phyloP scores from a whole-genome alignment of 495 filamentous ascomycete species.

The Trichoderma reesei region DNA sequence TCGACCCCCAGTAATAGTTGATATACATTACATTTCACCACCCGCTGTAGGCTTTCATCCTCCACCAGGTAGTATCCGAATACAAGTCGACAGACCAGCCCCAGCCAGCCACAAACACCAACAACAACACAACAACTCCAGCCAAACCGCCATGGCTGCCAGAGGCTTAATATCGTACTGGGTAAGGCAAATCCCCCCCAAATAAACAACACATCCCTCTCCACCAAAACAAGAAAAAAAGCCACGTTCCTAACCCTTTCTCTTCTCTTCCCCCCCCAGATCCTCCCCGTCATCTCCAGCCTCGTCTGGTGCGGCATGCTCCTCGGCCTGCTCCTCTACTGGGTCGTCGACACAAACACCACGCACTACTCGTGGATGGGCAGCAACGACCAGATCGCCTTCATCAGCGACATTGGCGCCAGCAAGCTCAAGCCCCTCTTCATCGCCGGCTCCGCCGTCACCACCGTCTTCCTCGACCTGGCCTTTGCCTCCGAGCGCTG shows the following conservation, averaged over 20 bases:
- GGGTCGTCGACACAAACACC: slow-evolving; percentile 49
- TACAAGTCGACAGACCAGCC: background rate
- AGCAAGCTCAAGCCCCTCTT: slow-evolving; percentile 71
- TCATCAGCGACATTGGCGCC: slow-evolving; percentile 75
- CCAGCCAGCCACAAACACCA: background rate
- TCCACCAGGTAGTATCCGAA: background rate
- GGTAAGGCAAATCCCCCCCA: slow-evolving; percentile 25
- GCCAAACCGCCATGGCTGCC: background rate
- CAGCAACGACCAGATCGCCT: slow-evolving; percentile 60
- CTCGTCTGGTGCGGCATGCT: slow-evolving; percentile 67
- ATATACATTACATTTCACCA: background rate
- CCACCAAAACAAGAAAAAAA: slow-evolving; percentile 1
- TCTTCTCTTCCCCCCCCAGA: slow-evolving; percentile 45
- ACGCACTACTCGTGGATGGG: slow-evolving; percentile 60
- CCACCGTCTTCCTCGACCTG: slow-evolving; percentile 75
- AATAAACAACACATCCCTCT: background rate
- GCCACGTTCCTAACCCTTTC: background rate
- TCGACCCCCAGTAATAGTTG: background rate
- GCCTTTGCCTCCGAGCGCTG: slow-evolving; percentile 73
- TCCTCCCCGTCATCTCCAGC: slow-evolving; percentile 72
- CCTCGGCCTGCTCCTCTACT: slow-evolving; percentile 43
- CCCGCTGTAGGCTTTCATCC: background rate
- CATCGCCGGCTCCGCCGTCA: slow-evolving; percentile 66
- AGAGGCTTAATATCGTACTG: slow-evolving; percentile 44
- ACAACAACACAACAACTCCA: background rate